Percentiles rank a stretch among this genome's conserved stretches.
Evolutionary conservation across 2,329 filamentous ascomycete species (phyloP).

Genomic region (Ascochyta clinopodiicola): DNA sequence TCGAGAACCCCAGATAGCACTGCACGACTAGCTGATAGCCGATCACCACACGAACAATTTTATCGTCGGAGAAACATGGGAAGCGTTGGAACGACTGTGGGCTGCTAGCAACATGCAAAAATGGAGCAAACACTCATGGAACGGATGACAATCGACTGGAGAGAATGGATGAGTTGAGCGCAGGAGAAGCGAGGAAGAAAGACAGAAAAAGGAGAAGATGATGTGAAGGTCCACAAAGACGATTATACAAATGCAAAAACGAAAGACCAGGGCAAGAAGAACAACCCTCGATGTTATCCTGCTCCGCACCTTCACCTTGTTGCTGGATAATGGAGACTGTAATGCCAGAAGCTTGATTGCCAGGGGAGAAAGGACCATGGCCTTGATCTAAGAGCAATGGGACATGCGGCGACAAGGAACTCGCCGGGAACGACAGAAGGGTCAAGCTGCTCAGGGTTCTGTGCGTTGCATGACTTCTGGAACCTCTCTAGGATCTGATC

Average conservation of each 20-base stretch:
- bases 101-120: background rate
- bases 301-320: background rate
- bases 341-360: background rate
- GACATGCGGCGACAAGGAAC: background rate
- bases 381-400: background rate
- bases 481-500: background rate
- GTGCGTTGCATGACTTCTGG: background rate
- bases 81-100: background rate
- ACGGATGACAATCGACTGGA: background rate
- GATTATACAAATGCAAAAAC: too few relatives aligned
- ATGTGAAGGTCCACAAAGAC: too few relatives aligned
- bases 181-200: background rate
- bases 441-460: background rate
- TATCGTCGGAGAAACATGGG: too few relatives aligned
- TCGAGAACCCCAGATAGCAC: background rate
- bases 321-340: background rate
- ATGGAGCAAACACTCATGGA: background rate
- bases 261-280: too few relatives aligned
- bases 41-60: background rate
- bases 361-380: background rate
- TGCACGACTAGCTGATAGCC: background rate
- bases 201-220: conserved; percentile 6
- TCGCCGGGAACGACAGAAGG: background rate
- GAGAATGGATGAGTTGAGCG: background rate
- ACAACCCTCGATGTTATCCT: background rate